Percentiles rank a stretch among this genome's conserved stretches.
Evolutionary conservation across 2,329 filamentous ascomycete species (phyloP).

Genomic region (Coniochaeta sp.): DNA sequence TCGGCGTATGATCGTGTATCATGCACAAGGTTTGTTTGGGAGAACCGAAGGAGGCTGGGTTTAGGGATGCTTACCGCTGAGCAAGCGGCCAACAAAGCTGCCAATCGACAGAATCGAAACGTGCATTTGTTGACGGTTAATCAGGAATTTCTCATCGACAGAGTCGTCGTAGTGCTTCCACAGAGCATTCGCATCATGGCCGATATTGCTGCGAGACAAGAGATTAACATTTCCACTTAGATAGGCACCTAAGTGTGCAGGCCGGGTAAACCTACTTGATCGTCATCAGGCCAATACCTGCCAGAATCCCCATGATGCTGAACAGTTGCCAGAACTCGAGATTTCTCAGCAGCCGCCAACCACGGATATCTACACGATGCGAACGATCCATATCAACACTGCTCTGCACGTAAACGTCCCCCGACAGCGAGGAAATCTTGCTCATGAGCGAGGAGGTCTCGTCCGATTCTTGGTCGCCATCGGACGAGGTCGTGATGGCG

Average conservation of each 20-base stretch:
- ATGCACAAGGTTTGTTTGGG: no score
- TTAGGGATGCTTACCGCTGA: constrained; percentile 54
- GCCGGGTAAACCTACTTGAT: constrained; percentile 75
- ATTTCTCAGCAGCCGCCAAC: constrained; percentile 62
- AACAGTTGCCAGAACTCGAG: constrained; percentile 90
- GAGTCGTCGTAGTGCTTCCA: constrained; percentile 80
- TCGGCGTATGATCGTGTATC: constrained; percentile 16
- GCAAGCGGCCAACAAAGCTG: constrained; percentile 75
- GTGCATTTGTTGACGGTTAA: constrained; percentile 78
- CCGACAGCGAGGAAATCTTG: constrained; percentile 43
- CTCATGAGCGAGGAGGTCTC: constrained; percentile 81
- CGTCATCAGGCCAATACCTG: constrained; percentile 93
- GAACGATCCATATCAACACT: constrained; percentile 65
- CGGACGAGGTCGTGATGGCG: constrained; percentile 18
- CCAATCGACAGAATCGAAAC: constrained; percentile 89
- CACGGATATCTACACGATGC: constrained; percentile 85
- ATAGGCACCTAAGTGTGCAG: neutral
- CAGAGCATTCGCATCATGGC: constrained; percentile 78
- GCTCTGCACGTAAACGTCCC: constrained; percentile 45
- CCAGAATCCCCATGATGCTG: constrained; percentile 78
- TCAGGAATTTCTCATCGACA: constrained; percentile 65
- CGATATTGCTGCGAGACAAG: constrained; percentile 66
- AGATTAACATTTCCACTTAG: constrained; percentile 2
- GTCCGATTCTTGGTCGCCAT: constrained; percentile 41
- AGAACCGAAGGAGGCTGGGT: neutral